Evolutionary conservation across 352 stramenopile genomes (phyloP).

Genomic region (Phytophthora fragariae): DNA sequence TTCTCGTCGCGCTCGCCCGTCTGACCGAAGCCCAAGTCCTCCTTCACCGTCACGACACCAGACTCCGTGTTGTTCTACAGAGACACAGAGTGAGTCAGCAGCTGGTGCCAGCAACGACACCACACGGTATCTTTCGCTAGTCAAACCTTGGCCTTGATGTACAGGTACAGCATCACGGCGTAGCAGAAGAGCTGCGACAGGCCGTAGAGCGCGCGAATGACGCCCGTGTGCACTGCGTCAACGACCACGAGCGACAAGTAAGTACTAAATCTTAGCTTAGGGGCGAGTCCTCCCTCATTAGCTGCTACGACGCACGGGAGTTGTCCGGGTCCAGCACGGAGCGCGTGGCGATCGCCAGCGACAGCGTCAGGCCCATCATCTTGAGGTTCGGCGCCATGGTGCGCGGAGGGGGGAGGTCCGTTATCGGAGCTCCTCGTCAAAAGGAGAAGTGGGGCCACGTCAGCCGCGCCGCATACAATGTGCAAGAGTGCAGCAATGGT

Average conservation of each 20-base stretch:
- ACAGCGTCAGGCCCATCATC: conserved; percentile 81
- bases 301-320: conserved; percentile 43
- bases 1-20: conserved; percentile 79
- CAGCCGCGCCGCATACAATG: conserved; percentile 1
- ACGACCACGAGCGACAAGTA: neutral
- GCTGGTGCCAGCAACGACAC: neutral
- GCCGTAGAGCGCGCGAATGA: conserved; percentile 63
- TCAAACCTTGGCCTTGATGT: conserved; percentile 59
- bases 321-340: conserved; percentile 73
- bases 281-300: too few species aligned
- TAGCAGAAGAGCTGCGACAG: conserved; percentile 80
- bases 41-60: conserved; percentile 75
- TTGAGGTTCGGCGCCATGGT: conserved; percentile 81
- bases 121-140: neutral
- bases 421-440: conserved; percentile 17
- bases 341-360: conserved; percentile 68
- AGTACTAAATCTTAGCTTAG: too few species aligned
- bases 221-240: conserved; percentile 58
- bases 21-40: conserved; percentile 82
- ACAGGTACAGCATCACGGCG: conserved; percentile 61
- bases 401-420: neutral
- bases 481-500: conserved; percentile 5
- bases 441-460: conserved; percentile 22
- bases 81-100: neutral
- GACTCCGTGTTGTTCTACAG: conserved; percentile 75